phyloP scores from a whole-genome alignment of 345 rosid species.

The Streptanthus diversifolius region DNA sequence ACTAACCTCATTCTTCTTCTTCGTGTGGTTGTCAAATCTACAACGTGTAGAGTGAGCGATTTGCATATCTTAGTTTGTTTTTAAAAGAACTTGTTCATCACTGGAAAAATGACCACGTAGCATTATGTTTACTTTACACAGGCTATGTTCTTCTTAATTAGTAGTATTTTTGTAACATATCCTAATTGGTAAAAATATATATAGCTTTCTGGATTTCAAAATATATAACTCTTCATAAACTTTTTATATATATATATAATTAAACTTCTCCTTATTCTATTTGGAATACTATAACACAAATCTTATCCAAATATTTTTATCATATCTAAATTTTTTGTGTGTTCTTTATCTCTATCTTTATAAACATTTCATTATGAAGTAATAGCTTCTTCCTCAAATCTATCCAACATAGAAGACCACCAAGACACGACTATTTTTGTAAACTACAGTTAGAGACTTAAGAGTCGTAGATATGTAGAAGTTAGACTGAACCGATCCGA shows the following conservation, averaged over 20 bases:
- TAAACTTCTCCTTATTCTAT: too few relatives aligned
- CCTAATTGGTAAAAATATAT: neutral
- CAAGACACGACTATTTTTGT: neutral
- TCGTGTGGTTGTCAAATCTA: slow-evolving; percentile 17
- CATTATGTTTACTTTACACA: neutral
- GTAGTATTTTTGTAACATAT: neutral
- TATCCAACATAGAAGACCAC: neutral
- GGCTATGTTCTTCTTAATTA: too few relatives aligned
- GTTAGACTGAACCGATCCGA: neutral
- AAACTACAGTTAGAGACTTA: neutral
- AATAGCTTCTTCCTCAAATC: too few relatives aligned
- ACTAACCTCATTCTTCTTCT: neutral
- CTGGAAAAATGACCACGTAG: neutral
- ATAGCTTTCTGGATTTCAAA: neutral
- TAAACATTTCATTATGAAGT: too few relatives aligned
- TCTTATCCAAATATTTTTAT: too few relatives aligned
- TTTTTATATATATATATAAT: too few relatives aligned
- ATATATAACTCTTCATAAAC: too few relatives aligned
- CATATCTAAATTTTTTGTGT: too few relatives aligned
- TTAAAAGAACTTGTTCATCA: neutral
- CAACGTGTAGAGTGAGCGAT: slow-evolving; percentile 5
- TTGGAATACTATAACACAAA: too few relatives aligned
- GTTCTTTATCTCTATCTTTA: too few relatives aligned
- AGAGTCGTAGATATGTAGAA: neutral
- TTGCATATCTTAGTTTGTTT: neutral